Evolutionary conservation across 306 rosid genomes (phyloP).

Genomic region (Elaeagnus macrophylla): DNA sequence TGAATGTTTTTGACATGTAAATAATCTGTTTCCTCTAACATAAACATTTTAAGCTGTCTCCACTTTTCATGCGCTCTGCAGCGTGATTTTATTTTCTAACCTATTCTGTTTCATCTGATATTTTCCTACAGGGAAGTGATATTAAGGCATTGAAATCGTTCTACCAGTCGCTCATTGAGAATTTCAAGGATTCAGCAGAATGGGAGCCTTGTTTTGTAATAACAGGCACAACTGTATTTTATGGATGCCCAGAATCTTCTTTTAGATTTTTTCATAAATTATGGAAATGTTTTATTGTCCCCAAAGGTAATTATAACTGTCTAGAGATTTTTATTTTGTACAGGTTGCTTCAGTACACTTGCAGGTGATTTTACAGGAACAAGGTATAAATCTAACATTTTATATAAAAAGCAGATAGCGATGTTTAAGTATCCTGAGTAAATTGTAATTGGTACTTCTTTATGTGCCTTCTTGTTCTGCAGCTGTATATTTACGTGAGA

Average conservation of each 20-base stretch:
- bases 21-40: neutral
- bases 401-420: no score
- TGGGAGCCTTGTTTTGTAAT: slow-evolving; percentile 58
- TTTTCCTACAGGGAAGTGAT: slow-evolving; percentile 59
- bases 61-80: neutral
- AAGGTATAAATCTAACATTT: no score
- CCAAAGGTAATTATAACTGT: slow-evolving; percentile 39
- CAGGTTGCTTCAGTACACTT: neutral
- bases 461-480: no score
- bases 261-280: slow-evolving; percentile 15
- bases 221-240: slow-evolving; percentile 9
- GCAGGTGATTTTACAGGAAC: slow-evolving; percentile 42
- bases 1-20: slow-evolving; percentile 3
- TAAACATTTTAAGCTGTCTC: neutral
- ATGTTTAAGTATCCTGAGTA: no score
- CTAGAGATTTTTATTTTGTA: slow-evolving; percentile 3
- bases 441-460: no score
- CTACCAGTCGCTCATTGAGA: slow-evolving; percentile 72
- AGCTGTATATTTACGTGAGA: no score
- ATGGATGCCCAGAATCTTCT: slow-evolving; percentile 16
- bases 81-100: neutral
- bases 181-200: slow-evolving; percentile 67
- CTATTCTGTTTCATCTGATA: neutral
- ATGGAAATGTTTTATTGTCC: slow-evolving; percentile 30
- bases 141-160: slow-evolving; percentile 70